Conservation (phyloP, 2,329 filamentous ascomycete genomes). For the Xylariaceae sp. region DNA sequence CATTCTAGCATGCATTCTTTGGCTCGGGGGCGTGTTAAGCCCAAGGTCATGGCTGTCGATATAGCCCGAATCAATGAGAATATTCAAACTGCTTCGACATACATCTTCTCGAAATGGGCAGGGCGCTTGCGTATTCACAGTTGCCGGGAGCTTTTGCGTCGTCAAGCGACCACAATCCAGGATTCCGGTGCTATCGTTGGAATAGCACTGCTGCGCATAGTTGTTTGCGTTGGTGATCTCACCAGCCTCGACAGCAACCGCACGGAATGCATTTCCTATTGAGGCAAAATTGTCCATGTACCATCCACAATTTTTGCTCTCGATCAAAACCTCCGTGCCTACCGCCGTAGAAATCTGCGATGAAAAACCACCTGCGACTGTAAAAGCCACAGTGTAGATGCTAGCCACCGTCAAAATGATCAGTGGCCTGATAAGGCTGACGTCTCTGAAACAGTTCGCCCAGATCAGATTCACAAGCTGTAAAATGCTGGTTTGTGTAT, state of each 20-base stretch:
- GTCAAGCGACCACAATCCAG: conserved; percentile 4
- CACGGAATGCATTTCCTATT: neutral
- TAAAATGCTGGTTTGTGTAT: neutral
- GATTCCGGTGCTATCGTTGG: neutral
- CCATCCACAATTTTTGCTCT: conserved; percentile 5
- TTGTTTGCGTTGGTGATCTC: conserved; percentile 4
- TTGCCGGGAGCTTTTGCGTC: neutral
- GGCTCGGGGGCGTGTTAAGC: conserved; percentile 3
- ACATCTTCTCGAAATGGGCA: conserved; percentile 5
- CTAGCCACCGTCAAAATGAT: neutral
- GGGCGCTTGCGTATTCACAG: neutral
- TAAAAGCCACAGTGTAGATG: neutral
- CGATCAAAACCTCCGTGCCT: conserved; percentile 6
- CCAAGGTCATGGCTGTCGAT: conserved; percentile 6
- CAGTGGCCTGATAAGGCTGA: neutral
- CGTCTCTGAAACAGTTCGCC: neutral
- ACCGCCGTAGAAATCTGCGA: conserved; percentile 7
- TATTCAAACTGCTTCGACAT: neutral
- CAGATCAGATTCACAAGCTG: neutral
- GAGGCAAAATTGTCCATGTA: neutral
- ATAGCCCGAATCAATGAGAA: conserved; percentile 6
- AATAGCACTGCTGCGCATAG: conserved; percentile 11
- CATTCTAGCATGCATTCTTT: conserved; percentile 4
- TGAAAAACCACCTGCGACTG: conserved; percentile 8
- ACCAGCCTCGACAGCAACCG: neutral